Conservation (phyloP, 352 stramenopile genomes). For the Aphanomyces cochlioides region DNA sequence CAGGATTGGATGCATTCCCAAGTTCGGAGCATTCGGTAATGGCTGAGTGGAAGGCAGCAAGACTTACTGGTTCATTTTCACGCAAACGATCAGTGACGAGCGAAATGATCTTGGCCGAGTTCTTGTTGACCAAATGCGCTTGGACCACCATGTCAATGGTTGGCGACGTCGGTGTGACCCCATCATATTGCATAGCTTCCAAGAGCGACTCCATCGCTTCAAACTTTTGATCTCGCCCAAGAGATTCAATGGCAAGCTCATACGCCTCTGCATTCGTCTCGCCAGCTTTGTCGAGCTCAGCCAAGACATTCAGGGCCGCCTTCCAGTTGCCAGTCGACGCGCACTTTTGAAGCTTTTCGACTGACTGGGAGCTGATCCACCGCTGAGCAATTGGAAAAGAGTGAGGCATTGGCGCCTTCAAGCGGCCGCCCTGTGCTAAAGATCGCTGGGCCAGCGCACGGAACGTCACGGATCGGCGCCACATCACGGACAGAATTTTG, state of each 20-base stretch:
- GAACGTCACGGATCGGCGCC: not conserved
- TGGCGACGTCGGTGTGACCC: slow-evolving; percentile 52
- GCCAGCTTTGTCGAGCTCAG: slow-evolving; percentile 18
- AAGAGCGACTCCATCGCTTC: slow-evolving; percentile 67
- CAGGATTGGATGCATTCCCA: slow-evolving; percentile 45
- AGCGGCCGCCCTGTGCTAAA: not conserved
- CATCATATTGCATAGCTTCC: slow-evolving; percentile 74
- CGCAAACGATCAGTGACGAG: slow-evolving; percentile 42
- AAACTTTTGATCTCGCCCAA: slow-evolving; percentile 75
- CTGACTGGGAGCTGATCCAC: slow-evolving; percentile 10
- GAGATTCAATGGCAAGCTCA: slow-evolving; percentile 70
- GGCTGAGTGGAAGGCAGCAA: slow-evolving; percentile 63
- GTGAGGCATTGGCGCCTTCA: not conserved
- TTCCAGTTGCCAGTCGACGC: slow-evolving; percentile 21
- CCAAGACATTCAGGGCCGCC: slow-evolving; percentile 14
- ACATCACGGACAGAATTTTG: slow-evolving; percentile 16
- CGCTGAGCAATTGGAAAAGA: not conserved
- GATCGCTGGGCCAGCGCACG: not conserved
- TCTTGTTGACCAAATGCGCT: slow-evolving; percentile 62
- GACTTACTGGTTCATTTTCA: slow-evolving; percentile 53
- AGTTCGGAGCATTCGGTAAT: slow-evolving; percentile 70
- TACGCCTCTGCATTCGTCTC: slow-evolving; percentile 61
- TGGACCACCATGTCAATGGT: slow-evolving; percentile 82
- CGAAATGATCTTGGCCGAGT: slow-evolving; percentile 58
- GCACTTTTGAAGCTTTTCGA: not conserved